A percentile compares a stretch with the other conserved stretches of the same genome.
These are phyloP conservation scores for Clonostachys solani DNA, from an alignment of 2,329 filamentous ascomycete species.

Conservation along the genomic window DNA sequence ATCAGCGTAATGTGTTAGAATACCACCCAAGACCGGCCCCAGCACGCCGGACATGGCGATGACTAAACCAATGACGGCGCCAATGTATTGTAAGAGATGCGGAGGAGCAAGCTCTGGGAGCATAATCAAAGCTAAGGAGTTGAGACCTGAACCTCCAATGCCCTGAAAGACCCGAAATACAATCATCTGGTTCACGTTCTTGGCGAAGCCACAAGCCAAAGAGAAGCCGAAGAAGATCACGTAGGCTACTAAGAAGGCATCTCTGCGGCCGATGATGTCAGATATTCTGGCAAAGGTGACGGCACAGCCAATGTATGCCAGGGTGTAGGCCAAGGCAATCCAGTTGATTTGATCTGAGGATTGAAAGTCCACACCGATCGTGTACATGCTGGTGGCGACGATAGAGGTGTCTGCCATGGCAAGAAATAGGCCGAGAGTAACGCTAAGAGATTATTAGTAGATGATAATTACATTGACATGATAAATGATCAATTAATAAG, in stretches of 20 bases:
- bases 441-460: constrained; percentile 1
- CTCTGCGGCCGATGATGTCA: constrained; percentile 49
- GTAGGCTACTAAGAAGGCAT: constrained; percentile 45
- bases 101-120: constrained; percentile 43
- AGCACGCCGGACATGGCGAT: constrained; percentile 43
- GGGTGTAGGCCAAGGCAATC: constrained; percentile 51
- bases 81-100: constrained; percentile 34
- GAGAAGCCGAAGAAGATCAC: constrained; percentile 53
- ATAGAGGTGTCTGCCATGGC: constrained; percentile 58
- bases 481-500: background rate
- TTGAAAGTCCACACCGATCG: constrained; percentile 48
- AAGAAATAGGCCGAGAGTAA: constrained; percentile 49
- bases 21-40: constrained; percentile 46
- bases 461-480: background rate
- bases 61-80: constrained; percentile 41
- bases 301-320: constrained; percentile 52
- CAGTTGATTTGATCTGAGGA: constrained; percentile 41
- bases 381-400: constrained; percentile 52
- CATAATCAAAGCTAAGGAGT: constrained; percentile 52
- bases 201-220: constrained; percentile 40
- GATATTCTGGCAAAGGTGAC: constrained; percentile 50
- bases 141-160: constrained; percentile 48
- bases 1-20: constrained; percentile 40
- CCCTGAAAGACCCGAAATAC: constrained; percentile 45
- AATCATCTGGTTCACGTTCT: constrained; percentile 35